Evolutionary conservation across 1,139 yeast genomes (phyloP).

Genomic region (Ashbya aceris): DNA sequence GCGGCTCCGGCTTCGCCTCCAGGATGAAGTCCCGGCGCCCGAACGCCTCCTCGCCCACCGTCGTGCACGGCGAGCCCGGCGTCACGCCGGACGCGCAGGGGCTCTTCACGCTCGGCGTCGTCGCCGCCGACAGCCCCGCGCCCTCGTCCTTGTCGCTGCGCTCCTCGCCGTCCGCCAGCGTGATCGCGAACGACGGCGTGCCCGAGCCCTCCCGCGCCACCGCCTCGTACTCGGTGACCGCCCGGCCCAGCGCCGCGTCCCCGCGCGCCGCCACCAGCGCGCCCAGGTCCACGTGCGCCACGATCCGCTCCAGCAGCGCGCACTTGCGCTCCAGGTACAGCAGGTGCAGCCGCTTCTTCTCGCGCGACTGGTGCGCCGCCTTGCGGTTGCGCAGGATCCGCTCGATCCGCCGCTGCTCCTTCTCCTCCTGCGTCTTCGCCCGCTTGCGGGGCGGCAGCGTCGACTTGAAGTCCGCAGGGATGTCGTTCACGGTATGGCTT

Average conservation of each 20-base stretch:
- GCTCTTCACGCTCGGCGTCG: slow-evolving; percentile 3
- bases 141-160: background rate
- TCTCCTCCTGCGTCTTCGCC: slow-evolving; percentile 93
- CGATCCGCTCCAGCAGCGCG: slow-evolving; percentile 23
- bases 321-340: slow-evolving; percentile 59
- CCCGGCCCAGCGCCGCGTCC: slow-evolving; percentile 4
- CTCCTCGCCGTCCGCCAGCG: background rate
- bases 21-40: background rate
- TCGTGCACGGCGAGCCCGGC: slow-evolving; percentile 4
- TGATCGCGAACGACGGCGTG: background rate
- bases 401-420: slow-evolving; percentile 91
- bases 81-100: slow-evolving; percentile 2
- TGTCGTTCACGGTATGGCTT: slow-evolving; percentile 8
- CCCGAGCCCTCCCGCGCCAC: background rate
- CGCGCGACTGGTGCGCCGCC: slow-evolving; percentile 96
- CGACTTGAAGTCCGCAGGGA: slow-evolving; percentile 32
- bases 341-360: slow-evolving; percentile 87
- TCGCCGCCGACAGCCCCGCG: slow-evolving; percentile 1
- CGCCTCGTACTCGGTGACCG: slow-evolving; percentile 5
- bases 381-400: slow-evolving; percentile 87
- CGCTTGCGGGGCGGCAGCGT: slow-evolving; percentile 89
- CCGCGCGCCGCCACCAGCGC: slow-evolving; percentile 8
- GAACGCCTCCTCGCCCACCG: slow-evolving; percentile 1
- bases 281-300: slow-evolving; percentile 19
- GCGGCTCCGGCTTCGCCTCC: slow-evolving; percentile 1